Conservation (phyloP, 495 filamentous ascomycete genomes). For the Neurospora sublineolata region DNA sequence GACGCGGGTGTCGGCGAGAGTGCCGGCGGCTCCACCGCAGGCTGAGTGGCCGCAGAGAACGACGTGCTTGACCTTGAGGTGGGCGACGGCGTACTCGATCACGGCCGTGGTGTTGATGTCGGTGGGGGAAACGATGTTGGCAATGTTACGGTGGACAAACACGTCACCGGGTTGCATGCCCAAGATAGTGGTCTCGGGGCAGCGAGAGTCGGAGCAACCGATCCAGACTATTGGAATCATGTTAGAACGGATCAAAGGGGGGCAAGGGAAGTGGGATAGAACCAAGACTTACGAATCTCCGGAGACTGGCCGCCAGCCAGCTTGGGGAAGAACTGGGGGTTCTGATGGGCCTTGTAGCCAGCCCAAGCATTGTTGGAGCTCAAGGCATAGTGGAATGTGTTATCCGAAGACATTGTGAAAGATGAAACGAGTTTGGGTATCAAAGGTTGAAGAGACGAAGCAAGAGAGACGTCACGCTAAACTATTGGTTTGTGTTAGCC, state of each 20-base stretch:
- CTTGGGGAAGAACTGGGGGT: conserved; percentile 63
- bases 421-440: background rate
- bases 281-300: conserved; percentile 45
- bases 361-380: conserved; percentile 64
- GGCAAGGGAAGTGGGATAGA: background rate
- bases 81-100: conserved; percentile 70
- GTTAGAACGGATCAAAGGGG: background rate
- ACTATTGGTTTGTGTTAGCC: background rate
- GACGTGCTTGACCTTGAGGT: conserved; percentile 70
- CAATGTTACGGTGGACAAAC: conserved; percentile 92
- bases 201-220: conserved; percentile 82
- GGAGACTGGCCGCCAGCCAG: conserved; percentile 60
- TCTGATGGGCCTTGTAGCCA: conserved; percentile 47
- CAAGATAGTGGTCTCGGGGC: conserved; percentile 77
- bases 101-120: conserved; percentile 68
- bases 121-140: conserved; percentile 68
- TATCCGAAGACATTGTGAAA: conserved; percentile 19
- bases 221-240: conserved; percentile 53
- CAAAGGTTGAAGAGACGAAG: background rate
- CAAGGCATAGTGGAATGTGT: conserved; percentile 44
- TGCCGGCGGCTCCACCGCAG: conserved; percentile 68
- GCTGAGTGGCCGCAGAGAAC: conserved; percentile 75
- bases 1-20: conserved; percentile 54
- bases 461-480: background rate
- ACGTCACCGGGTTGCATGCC: conserved; percentile 76